Evolutionary conservation across 257 asterid species (phyloP), one percentile per base, ranked within the genome.

Genomic region (Schizonepeta tenuifolia): DNA sequence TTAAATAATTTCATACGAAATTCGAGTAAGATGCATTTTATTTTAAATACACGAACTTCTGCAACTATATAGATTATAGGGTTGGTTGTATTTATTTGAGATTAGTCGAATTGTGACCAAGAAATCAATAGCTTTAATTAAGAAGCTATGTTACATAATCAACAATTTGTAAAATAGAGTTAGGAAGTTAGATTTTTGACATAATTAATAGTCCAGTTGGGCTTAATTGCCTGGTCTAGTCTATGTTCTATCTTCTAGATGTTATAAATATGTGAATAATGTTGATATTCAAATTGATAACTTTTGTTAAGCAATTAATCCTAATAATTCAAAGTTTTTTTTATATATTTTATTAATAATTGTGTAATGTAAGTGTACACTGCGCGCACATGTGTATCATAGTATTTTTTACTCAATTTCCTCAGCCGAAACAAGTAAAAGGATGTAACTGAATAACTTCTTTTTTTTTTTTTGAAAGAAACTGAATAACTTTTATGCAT

Each of bases 71-170:
- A 20, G 50, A 31, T 56, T 55, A 7, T 70, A 77, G 73, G 66
- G 59, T 65, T 24, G 81, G 72, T 55, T 40, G 66, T 71, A 77
- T 71, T 43, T 70, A 77, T 41, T 43, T 58, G 73, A 24, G 18
- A 60, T 43, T 65, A 71, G 58, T 71, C 77, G 72, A 8, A 33
- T 65, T 56, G 69, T 64, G 65, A 71, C 74, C 47, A 77, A 77
- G 55, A 18, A 71, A 49, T 77, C 36, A 77, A 57, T 65, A 38
- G 38, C 65, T 46, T 71, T 71, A 71, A 71, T 77, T 70, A 71
- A 64, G 40, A 71, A 64, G 40, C 49, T 35, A 55, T 31, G 53
- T 24, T 21, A 36, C 36, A 65, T 65, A 47, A 76, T 70, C 18
- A 54, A 62, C 36, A 33, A 36, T 24, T 21, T 65, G 46, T 47